A percentile compares a stretch with the other conserved stretches of the same genome.
Evolutionary conservation across 345 rosid species (phyloP).

Genomic region (Diplotaxis tenuifolia): DNA sequence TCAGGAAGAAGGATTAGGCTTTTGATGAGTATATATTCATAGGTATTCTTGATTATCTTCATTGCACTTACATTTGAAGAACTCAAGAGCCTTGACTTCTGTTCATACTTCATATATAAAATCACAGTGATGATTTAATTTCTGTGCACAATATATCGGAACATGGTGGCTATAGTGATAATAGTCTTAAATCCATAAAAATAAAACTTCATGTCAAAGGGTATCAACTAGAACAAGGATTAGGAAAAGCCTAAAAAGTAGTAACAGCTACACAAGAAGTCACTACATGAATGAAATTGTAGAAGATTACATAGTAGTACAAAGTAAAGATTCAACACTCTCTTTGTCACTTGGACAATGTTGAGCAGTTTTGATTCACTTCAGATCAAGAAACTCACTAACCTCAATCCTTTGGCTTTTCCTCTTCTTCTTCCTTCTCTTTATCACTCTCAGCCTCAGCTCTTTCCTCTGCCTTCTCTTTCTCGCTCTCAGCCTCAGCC

Average conservation of each 20-base stretch:
- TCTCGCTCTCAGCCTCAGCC: background rate
- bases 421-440: conserved; percentile 32
- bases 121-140: background rate
- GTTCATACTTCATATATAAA: background rate
- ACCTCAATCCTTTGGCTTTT: conserved; percentile 42
- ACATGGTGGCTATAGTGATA: background rate
- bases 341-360: conserved; percentile 8
- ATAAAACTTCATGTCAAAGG: background rate
- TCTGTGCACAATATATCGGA: background rate
- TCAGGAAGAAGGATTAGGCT: background rate
- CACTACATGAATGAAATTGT: conserved; percentile 14
- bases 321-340: conserved; percentile 1
- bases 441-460: background rate
- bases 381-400: background rate
- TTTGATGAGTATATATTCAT: background rate
- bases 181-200: background rate
- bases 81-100: background rate
- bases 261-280: conserved; percentile 29
- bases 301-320: conserved; percentile 19
- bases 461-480: background rate
- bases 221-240: conserved; percentile 5
- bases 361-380: conserved; percentile 18
- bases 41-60: no score
- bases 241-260: background rate
- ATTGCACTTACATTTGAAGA: background rate